Evolutionary conservation across 768 basidiomycete genomes (phyloP).

Genomic region (Clitopilus passeckerianus): DNA sequence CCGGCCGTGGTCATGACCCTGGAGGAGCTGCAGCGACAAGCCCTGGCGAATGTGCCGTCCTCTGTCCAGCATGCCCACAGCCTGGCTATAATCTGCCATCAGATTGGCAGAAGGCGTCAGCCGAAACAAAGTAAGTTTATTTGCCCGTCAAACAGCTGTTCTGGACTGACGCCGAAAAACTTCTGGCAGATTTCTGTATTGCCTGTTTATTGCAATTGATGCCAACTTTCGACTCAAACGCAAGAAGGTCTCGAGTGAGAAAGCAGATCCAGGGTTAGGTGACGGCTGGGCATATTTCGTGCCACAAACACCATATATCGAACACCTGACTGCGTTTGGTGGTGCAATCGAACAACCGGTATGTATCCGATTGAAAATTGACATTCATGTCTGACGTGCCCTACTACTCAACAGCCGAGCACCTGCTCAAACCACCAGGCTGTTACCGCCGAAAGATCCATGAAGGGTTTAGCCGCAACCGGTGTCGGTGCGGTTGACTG

Average conservation of each 20-base stretch:
- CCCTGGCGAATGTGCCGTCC: conserved; percentile 19
- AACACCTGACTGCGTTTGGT: conserved; percentile 7
- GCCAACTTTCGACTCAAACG: conserved; percentile 11
- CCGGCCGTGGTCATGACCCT: conserved; percentile 18
- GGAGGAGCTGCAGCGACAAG: conserved; percentile 11
- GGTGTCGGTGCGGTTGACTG: conserved; percentile 19
- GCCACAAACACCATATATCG: conserved; percentile 7
- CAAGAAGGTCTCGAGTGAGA: conserved; percentile 4
- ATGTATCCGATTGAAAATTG: too few species aligned
- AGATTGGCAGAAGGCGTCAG: conserved; percentile 14
- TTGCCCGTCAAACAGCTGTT: background rate
- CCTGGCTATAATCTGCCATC: conserved; percentile 21
- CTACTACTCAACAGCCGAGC: too few species aligned
- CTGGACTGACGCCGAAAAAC: background rate
- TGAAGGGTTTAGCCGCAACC: conserved; percentile 17
- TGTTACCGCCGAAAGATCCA: conserved; percentile 12
- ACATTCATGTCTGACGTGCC: too few species aligned
- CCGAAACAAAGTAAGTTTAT: conserved; percentile 10
- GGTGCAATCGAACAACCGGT: conserved; percentile 6
- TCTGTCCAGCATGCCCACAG: conserved; percentile 30
- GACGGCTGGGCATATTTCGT: conserved; percentile 14
- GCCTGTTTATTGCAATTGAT: conserved; percentile 9
- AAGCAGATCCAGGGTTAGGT: conserved; percentile 8
- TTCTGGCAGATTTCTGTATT: conserved; percentile 6
- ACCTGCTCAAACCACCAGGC: conserved; percentile 20